Conservation (phyloP, 306 rosid genomes). For the Myrica gale region DNA sequence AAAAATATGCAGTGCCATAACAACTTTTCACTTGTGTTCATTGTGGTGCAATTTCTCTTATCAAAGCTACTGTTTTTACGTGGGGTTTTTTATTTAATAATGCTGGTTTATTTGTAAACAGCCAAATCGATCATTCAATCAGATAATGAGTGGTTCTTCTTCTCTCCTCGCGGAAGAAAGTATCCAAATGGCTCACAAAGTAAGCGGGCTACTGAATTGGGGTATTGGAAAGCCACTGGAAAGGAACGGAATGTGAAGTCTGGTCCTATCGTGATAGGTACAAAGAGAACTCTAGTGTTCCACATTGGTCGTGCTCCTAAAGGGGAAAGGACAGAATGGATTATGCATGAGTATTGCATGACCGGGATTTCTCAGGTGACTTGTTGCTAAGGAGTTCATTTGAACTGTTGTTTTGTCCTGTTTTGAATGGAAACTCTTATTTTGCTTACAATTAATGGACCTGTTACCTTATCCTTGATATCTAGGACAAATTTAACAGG, state of each 20-base stretch:
- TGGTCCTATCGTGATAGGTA: conserved; percentile 62
- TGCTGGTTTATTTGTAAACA: conserved; percentile 42
- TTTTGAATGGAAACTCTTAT: background rate
- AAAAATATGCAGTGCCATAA: background rate
- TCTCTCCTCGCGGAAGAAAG: conserved; percentile 89
- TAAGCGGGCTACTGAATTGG: conserved; percentile 79
- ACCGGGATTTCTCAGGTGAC: conserved; percentile 70
- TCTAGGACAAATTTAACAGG: too few species aligned
- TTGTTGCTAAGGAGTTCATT: background rate
- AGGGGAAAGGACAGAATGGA: conserved; percentile 97
- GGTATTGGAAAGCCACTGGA: conserved; percentile 98
- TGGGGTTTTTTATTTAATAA: conserved; percentile 17
- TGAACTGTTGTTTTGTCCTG: background rate
- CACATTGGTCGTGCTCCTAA: conserved; percentile 92
- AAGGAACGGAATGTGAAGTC: conserved; percentile 88
- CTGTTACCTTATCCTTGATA: background rate
- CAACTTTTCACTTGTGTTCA: background rate
- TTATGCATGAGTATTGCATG: conserved; percentile 86
- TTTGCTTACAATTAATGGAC: background rate
- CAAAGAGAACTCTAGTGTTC: conserved; percentile 88
- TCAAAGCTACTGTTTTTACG: background rate
- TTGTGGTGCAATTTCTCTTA: background rate
- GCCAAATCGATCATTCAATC: conserved; percentile 71
- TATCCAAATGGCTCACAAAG: conserved; percentile 94
- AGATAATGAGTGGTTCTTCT: conserved; percentile 93